Percentiles rank a stretch among this genome's conserved stretches.
phyloP scores from a whole-genome alignment of 768 basidiomycete species.

The Auriscalpium microsporum region DNA sequence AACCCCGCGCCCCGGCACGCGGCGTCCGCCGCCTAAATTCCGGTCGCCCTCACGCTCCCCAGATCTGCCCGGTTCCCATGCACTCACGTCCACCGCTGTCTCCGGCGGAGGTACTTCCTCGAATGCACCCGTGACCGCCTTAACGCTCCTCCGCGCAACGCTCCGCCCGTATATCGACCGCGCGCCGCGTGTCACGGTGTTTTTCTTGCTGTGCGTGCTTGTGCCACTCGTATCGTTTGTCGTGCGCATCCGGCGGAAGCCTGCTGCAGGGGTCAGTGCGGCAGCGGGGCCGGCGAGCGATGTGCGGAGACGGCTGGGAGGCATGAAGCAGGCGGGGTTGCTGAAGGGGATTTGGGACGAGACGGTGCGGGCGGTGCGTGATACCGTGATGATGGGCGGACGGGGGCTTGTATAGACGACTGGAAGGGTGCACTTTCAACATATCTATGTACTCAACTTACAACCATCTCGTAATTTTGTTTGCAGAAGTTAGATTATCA shows the following conservation, averaged over 20 bases:
- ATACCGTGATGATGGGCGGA: constrained; percentile 14
- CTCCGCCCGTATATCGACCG: constrained; percentile 5
- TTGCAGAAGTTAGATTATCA: no score
- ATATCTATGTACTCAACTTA: no score
- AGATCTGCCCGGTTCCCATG: neutral
- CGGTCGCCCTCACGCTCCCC: neutral
- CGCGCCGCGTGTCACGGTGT: neutral
- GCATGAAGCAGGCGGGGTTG: constrained; percentile 5
- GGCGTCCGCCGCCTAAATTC: neutral
- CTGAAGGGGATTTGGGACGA: constrained; percentile 9
- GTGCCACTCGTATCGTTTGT: constrained; percentile 9
- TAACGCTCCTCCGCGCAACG: constrained; percentile 1
- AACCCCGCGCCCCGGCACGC: constrained; percentile 1
- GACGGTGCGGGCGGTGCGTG: constrained; percentile 7
- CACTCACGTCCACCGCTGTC: neutral
- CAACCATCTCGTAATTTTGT: no score
- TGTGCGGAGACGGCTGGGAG: constrained; percentile 11
- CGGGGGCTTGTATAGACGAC: constrained; percentile 11
- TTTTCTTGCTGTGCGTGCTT: constrained; percentile 10
- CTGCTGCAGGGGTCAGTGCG: neutral
- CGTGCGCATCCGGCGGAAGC: constrained; percentile 5
- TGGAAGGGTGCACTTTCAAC: no score
- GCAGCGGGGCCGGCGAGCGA: constrained; percentile 1
- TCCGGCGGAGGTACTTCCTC: neutral
- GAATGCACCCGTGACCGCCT: neutral